Base-by-base conservation (phyloP, 768 basidiomycete genomes). In the Filobasidium floriforme region DNA sequence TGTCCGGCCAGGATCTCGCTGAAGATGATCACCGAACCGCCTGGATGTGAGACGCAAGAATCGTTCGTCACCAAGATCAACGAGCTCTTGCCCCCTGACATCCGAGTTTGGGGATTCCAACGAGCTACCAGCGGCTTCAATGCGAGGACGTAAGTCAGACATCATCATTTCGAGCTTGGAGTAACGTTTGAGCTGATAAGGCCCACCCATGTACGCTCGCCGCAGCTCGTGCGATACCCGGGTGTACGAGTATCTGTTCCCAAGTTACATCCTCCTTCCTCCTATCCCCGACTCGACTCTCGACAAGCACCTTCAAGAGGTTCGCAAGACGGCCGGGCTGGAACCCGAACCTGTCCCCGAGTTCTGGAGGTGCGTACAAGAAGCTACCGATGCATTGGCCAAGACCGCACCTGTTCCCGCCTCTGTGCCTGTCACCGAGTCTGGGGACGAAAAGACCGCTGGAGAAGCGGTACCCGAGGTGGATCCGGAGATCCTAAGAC, bases 191-290 rank as follows among this genome's bases (percentile, higher is more conserved):
- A 32, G 32, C 28, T 49, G 62, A 63, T 43, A 43, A 14, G 5
- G 29, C 49, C 22, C 12, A 9, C 28, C 26, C 19, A 3, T 60
- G 9, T 37, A 9, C 32, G 32, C 32, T 37, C 32, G 32, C n/a
- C 69, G 57, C 78, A 92, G 90, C 67, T 82, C 86, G 1, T 97
- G 93, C 80, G 93, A 97, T 76, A 94, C 92, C 68, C 85, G 94
- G 67, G 91, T 92, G 77, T 99, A 99, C 80, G 96, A 93, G 18
- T 99, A 99, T 79, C 90, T 90, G 80, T 88, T 99, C 70, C 96
- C 96, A 0, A 87, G 90, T 0, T 96, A 98, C 79, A 83, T 93
- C 46, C 83, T 99, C 61, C 84, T 98, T 29, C 92, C 94, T 1
- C 92, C 96, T 0, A 88, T 87, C 75, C 89, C 90, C 5, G 84